Evolutionary conservation across 106 monocot species (phyloP), one percentile per base, ranked within the genome.

Genomic region (Dactylorhiza incarnata): DNA sequence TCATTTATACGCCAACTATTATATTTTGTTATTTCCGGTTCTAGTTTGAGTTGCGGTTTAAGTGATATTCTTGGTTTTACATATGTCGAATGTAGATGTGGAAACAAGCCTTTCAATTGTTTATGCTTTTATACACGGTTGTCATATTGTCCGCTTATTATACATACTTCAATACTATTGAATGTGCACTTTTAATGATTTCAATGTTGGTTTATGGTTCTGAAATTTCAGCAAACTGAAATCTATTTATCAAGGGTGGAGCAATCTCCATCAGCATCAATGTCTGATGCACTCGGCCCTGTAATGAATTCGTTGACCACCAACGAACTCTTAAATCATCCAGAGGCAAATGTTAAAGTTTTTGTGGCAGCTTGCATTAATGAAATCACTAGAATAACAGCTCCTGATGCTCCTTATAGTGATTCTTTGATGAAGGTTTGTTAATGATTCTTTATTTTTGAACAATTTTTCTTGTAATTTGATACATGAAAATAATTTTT

Each of bases 331-430:
- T 67, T 94, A 68, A 63, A 54, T 13, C 86, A 94, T 75, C 45
- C 78, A 73, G 77, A 88, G 74, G 51, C 47, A 12, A 83, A 88
- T 81, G 90, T 94, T 14, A 86, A 82, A 78, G 84, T 88, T 74
- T 78, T 72, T 73, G 90, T 88, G 19, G 81, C 86, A 19, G 84
- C 90, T 26, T 94, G 93, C 63, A 65, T 86, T 23, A 88, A 85
- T 82, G 93, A 94, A 80, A 86, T 94, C 71, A 94, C 88, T 37
- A 87, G 93, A 80, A 90, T 94, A 79, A 94, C 93, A 16, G 93
- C 93, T 48, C 93, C 93, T 50, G 90, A 94, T 51, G 88, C 90
- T 75, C 93, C 93, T 6, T 94, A 88, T 78, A 78, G 81, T 77
- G 93, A 90, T 79, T 88, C 84, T 81, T 61, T 82, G 55, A 90